A percentile compares a stretch with the other conserved stretches of the same genome.
phyloP scores from a whole-genome alignment of 169 alveolate species.

The Babesia sp. region DNA sequence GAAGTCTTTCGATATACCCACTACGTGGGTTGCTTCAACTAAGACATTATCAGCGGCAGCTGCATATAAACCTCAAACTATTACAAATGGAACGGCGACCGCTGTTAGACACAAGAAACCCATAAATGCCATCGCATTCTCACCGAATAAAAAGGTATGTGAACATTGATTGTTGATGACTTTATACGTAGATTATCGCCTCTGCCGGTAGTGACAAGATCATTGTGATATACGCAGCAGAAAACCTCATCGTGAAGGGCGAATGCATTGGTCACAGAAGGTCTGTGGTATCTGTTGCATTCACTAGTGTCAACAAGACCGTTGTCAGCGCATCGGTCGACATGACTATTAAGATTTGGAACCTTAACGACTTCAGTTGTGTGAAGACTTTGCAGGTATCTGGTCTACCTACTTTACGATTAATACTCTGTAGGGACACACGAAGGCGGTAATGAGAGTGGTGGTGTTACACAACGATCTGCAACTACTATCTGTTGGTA shows the following conservation, averaged over 20 bases:
- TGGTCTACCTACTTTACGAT: too few relatives aligned
- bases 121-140: constrained; percentile 51
- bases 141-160: constrained; percentile 64
- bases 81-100: constrained; percentile 33
- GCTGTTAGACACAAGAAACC: constrained; percentile 57
- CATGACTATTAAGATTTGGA: constrained; percentile 63
- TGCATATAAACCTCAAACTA: background rate
- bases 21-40: background rate
- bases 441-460: constrained; percentile 62
- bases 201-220: constrained; percentile 64
- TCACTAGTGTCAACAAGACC: constrained; percentile 48
- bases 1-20: constrained; percentile 35
- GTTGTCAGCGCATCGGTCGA: constrained; percentile 62
- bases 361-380: constrained; percentile 52
- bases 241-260: constrained; percentile 56
- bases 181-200: constrained; percentile 22
- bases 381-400: constrained; percentile 67
- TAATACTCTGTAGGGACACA: too few relatives aligned
- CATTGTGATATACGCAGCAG: constrained; percentile 46
- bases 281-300: constrained; percentile 54
- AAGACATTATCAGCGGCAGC: background rate
- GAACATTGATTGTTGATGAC: background rate
- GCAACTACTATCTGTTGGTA: constrained; percentile 50
- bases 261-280: constrained; percentile 59
- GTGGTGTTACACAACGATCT: constrained; percentile 39